Base-by-base conservation (phyloP, 148 eudicot genomes). In the Pouteria glomerata region DNA sequence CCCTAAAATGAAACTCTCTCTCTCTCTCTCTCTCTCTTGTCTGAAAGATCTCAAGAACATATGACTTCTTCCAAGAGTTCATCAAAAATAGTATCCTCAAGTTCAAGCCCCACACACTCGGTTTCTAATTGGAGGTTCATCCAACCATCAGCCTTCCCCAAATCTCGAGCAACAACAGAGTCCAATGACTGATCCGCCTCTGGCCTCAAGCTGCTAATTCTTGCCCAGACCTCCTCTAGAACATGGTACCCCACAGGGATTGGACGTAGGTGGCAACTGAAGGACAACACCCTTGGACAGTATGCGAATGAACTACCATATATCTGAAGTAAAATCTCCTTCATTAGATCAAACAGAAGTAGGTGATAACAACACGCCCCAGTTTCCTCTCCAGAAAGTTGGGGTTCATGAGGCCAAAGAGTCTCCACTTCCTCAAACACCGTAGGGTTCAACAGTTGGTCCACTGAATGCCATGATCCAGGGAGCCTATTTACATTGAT, bases 41-140 rank as follows among this genome's bases (percentile, higher is more conserved):
- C n/a, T n/a, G n/a, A n/a, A n/a, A n/a, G n/a, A n/a, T 8, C 44
- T 57, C n/a, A 70, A 27, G 70, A 67, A 31, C 8, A 69, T 34
- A 82, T 39, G 45, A 89, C 15, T 65, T 89, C 89, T 57, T 87
- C 87, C 74, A 87, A 70, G 42, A 89, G 75, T 63, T 88, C 91
- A 30, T 82, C 83, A 35, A 89, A 77, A 62, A 89, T 83, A 72
- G 77, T 59, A 53, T 85, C 89, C 70, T 89, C 97, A 24, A 92
- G 72, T 30, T 89, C 86, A 23, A 91, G 72, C 4, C 78, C 89
- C 48, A 82, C 73, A 61, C 79, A 74, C 78, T 94, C 98, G 12
- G 74, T 72, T 26, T 89, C 91, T 29, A 77, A 45, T 74, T 94
- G 97, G 29, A 87, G 90, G 71, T 87, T 94, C 84, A 88, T 86